Evolutionary conservation across 305 asterid species (phyloP).

Genomic region (Withania somnifera): DNA sequence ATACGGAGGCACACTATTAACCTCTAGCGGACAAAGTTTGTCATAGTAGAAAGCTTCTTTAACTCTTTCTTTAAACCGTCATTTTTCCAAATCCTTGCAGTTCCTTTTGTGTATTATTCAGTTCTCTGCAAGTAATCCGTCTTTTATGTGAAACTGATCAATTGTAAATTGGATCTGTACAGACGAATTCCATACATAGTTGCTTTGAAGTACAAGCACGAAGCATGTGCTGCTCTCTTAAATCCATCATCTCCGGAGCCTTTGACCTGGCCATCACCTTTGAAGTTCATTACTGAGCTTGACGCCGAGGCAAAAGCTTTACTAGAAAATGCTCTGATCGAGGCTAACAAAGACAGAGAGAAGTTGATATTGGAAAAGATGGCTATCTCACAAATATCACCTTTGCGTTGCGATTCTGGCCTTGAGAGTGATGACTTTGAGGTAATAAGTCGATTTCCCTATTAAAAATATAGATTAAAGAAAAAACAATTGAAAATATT

Average conservation of each 20-base stretch:
- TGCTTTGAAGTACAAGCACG: slow-evolving; percentile 66
- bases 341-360: slow-evolving; percentile 68
- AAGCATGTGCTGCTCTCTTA: slow-evolving; percentile 58
- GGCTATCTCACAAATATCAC: slow-evolving; percentile 20
- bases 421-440: slow-evolving; percentile 41
- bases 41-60: neutral
- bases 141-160: neutral
- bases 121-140: neutral
- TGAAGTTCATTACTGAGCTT: slow-evolving; percentile 74
- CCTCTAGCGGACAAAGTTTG: neutral
- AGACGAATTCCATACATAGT: slow-evolving; percentile 75
- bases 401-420: slow-evolving; percentile 16
- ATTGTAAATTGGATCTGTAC: slow-evolving; percentile 11
- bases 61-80: neutral
- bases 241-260: slow-evolving; percentile 88
- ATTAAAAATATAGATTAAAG: neutral
- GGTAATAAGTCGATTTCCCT: slow-evolving; percentile 27
- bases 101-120: neutral
- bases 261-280: slow-evolving; percentile 74
- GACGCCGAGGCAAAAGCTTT: slow-evolving; percentile 59
- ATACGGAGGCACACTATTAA: neutral
- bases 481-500: neutral
- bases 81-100: neutral
- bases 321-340: slow-evolving; percentile 62
- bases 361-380: slow-evolving; percentile 44